These are phyloP conservation scores for Brassica juncea DNA, from an alignment of 345 rosid species.

Conservation along the genomic window DNA sequence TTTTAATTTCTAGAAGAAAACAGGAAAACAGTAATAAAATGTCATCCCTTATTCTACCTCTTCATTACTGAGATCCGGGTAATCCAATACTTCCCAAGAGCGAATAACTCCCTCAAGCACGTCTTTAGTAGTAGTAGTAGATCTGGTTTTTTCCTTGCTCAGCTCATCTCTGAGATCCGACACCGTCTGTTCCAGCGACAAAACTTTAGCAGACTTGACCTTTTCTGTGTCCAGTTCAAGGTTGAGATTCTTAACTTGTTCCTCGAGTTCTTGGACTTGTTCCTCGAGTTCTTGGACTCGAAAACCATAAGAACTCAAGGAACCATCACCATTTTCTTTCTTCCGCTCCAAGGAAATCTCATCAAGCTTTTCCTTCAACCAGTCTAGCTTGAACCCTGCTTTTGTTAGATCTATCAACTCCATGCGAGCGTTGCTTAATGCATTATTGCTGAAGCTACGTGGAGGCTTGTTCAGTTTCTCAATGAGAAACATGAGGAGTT, in stretches of 20 bases:
- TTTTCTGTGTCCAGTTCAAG: neutral
- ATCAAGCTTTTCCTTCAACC: neutral
- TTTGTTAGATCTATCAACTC: neutral
- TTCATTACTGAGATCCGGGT: neutral
- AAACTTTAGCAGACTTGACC: neutral
- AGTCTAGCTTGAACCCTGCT: neutral
- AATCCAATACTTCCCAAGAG: neutral
- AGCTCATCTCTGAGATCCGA: neutral
- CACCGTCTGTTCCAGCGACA: neutral
- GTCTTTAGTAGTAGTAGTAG: neutral
- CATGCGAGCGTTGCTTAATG: neutral
- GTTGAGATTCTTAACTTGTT: neutral
- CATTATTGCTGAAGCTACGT: neutral
- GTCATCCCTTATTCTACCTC: neutral
- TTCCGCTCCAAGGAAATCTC: neutral
- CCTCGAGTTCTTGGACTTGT: neutral
- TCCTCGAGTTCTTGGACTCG: neutral
- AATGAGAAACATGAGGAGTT: neutral
- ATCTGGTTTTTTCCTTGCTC: neutral
- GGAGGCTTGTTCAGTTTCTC: neutral
- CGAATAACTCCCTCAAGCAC: neutral
- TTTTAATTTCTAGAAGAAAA: too few relatives aligned
- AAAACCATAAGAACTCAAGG: neutral
- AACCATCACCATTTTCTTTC: neutral
- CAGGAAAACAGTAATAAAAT: too few relatives aligned